These are phyloP conservation scores for Sistotremastrum niveocremeum DNA, from an alignment of 768 basidiomycete genomes.

Conservation along the genomic window DNA sequence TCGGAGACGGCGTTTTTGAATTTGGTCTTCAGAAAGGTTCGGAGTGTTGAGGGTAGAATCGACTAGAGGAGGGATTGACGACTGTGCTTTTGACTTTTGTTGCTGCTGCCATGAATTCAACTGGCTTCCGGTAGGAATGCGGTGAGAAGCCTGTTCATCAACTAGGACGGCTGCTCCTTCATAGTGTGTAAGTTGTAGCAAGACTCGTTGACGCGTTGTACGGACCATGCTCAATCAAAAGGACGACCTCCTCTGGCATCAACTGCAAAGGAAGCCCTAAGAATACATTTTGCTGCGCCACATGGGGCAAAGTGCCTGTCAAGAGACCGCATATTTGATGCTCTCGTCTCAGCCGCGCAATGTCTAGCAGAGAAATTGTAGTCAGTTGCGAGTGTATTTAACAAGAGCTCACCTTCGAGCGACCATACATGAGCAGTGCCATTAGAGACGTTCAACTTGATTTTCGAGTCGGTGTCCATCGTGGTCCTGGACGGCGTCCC, in stretches of 20 bases:
- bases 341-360: conserved; percentile 61
- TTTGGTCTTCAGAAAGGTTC: conserved; percentile 41
- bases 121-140: conserved; percentile 30
- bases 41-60: too few species aligned
- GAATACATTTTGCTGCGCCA: conserved; percentile 94
- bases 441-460: too few species aligned
- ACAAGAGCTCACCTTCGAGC: too few species aligned
- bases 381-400: too few species aligned
- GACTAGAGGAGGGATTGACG: too few species aligned
- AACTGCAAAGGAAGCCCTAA: conserved; percentile 83
- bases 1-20: conserved; percentile 58
- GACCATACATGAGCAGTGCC: too few species aligned
- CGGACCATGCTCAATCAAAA: conserved; percentile 73
- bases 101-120: conserved; percentile 33
- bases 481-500: too few species aligned
- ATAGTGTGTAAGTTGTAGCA: conserved; percentile 2
- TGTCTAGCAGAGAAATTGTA: conserved; percentile 34
- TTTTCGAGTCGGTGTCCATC: too few species aligned
- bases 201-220: conserved; percentile 3
- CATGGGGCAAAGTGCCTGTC: conserved; percentile 83
- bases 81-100: conserved; percentile 8
- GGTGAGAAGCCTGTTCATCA: conserved; percentile 52
- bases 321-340: conserved; percentile 79
- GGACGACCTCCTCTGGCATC: conserved; percentile 83
- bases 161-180: conserved; percentile 67